Base-by-base conservation (phyloP, 192 early-diverging fungal genomes). In the Nowakowskiella sp. region DNA sequence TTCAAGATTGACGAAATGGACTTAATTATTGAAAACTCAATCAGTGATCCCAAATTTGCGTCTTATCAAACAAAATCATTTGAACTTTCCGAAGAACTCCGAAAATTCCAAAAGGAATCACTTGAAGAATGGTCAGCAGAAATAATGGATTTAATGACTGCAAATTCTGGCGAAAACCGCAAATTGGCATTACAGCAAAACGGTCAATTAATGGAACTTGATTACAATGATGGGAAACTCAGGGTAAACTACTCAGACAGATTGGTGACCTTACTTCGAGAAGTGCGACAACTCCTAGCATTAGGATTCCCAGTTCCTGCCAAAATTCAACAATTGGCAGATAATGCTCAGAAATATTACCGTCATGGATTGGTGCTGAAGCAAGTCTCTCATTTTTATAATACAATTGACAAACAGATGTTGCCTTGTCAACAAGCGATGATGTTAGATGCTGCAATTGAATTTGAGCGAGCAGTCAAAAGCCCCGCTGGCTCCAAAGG, bases 341-440 rank as follows among this genome's bases (percentile, higher is more conserved):
- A 78, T 7, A 58, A 52, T 16, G 76, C 65, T 1, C 58, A 63
- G 42, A 65, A 49, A 48, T 81, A 58, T 50, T 80, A 74, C 53
- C 60, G 71, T 16, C 63, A 76, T 47, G 74, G 71, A 22, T 61
- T 77, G 4, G 58, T 76, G 1, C 56, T 81, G 54, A 71, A 79
- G 53, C 79, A 81, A 53, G 63, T 81, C 6, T 72, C 76, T 6
- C 70, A 81, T 34, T 80, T 81, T 36, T 81, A 81, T 49, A 81
- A 81, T 54, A 80, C 73, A 4, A 81, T 81, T 47, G 74, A 79
- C 36, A 64, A 76, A 42, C 73, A 81, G 52, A 79, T 81, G 73
- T 63, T 80, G 9, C 61, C 71, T 1, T 70, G 60, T 47, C 79
- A 81, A 44, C 72, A 74, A 31, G 55, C 62, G 5, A 76, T 81